Evolutionary conservation across 2,329 filamentous ascomycete species (phyloP).

Genomic region (Pseudogymnoascus sp.): DNA sequence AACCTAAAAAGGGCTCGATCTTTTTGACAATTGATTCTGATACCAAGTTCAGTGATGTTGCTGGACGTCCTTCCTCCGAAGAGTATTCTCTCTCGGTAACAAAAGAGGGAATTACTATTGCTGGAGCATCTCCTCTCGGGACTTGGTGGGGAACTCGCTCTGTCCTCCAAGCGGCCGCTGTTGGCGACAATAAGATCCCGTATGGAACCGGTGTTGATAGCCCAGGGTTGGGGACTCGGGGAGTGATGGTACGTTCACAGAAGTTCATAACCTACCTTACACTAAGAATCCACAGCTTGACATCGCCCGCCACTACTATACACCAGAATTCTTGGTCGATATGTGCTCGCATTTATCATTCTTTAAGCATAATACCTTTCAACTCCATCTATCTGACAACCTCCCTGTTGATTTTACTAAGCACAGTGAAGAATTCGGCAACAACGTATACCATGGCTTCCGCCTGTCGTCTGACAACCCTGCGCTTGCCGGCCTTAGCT

Average conservation of each 20-base stretch:
- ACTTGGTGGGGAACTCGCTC: conserved; percentile 54
- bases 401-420: conserved; percentile 43
- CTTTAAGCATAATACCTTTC: conserved; percentile 55
- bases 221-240: conserved; percentile 46
- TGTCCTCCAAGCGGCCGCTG: conserved; percentile 44
- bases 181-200: conserved; percentile 36
- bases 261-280: neutral
- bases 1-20: conserved; percentile 27
- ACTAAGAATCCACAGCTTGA: conserved; percentile 38
- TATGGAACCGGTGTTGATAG: conserved; percentile 42
- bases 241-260: conserved; percentile 36
- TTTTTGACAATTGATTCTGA: conserved; percentile 43
- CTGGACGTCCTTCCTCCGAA: conserved; percentile 42
- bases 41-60: conserved; percentile 38
- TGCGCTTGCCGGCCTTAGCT: conserved; percentile 44
- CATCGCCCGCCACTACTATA: conserved; percentile 50
- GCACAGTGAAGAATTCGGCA: conserved; percentile 39
- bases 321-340: conserved; percentile 48
- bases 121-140: conserved; percentile 48
- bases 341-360: conserved; percentile 55
- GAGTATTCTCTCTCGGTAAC: conserved; percentile 43
- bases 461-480: conserved; percentile 45
- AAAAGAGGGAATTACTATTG: conserved; percentile 38
- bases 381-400: conserved; percentile 54
- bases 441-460: conserved; percentile 44